These are phyloP conservation scores for Helianthus tuberosus DNA, from an alignment of 129 eudicot genomes.

Conservation along the genomic window DNA sequence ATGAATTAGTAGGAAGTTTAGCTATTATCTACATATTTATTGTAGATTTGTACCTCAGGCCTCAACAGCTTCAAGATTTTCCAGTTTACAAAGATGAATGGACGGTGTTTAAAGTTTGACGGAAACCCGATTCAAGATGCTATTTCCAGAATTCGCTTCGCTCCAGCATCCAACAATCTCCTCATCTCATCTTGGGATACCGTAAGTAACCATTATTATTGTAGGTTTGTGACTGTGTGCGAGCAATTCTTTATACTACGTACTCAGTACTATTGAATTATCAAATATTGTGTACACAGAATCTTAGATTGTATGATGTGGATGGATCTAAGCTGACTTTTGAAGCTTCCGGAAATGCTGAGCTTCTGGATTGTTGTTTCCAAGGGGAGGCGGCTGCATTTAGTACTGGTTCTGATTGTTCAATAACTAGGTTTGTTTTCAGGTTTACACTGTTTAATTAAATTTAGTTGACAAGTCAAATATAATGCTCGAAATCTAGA, in stretches of 20 bases:
- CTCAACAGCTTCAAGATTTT: slow-evolving; percentile 15
- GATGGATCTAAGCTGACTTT: slow-evolving; percentile 51
- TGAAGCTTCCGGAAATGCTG: slow-evolving; percentile 57
- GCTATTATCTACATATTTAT: too few species aligned
- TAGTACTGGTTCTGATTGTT: slow-evolving; percentile 65
- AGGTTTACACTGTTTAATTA: not conserved
- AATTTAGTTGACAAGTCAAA: not conserved
- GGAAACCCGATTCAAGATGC: slow-evolving; percentile 64
- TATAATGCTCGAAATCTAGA: not conserved
- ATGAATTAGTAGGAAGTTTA: too few species aligned
- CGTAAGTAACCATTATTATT: slow-evolving; percentile 37
- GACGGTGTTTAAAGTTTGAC: slow-evolving; percentile 41
- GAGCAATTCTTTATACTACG: not conserved
- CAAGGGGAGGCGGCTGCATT: slow-evolving; percentile 60
- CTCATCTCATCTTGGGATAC: slow-evolving; percentile 96
- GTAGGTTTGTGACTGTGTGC: not conserved
- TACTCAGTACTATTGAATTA: not conserved
- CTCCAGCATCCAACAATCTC: slow-evolving; percentile 74
- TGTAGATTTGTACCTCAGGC: not conserved
- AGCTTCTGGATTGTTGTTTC: slow-evolving; percentile 87
- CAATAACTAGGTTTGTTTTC: slow-evolving; percentile 55
- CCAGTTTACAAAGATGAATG: slow-evolving; percentile 49
- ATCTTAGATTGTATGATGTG: slow-evolving; percentile 69
- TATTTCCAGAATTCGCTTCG: slow-evolving; percentile 70
- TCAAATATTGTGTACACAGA: slow-evolving; percentile 39